Base-by-base conservation (phyloP, 106 monocot species). In the Dioscorea zingiberensis region DNA sequence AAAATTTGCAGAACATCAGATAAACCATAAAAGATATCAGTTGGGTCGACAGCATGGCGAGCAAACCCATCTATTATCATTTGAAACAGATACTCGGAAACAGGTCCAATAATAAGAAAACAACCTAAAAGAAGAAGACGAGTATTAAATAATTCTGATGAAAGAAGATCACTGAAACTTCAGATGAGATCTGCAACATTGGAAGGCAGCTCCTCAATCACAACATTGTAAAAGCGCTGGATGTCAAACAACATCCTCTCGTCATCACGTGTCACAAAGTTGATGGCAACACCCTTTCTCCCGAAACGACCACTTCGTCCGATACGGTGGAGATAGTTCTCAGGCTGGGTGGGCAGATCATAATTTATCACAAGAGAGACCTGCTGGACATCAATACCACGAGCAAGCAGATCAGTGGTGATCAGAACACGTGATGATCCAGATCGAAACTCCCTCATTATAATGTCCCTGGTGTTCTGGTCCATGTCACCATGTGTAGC, bases 141-240 rank as follows among this genome's bases (percentile, higher is more conserved):
- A 18, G 16, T 19, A 53, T 18, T 18, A 18, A 53, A 16, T 19
- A 53, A 53, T 16, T 53, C 15, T 53, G 16, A 15, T 4, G 4
- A 5, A 2, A 13, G 19, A 53, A 53, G 19, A 0, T 53, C 51
- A 15, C 10, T 38, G 38, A 10, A 38, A 38, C 38, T 38, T 53
- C 51, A 53, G 24, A 58, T n/a, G 58, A 58, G 58, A 58, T 58
- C 58, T 22, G 58, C 58, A 23, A 58, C 58, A 58, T 58, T 58
- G 22, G 58, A 58, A 1, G 58, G 58, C 58, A 58, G 25, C 58
- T 58, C 58, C 58, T 58, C 58, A 9, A 58, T 58, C 58, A 53
- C 51, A 13, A 53, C 51, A 53, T 53, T 53, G 19, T 53, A 53
- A 53, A 53, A 53, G n/a, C 51, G 19, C 24, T 58, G 58, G 22